Base-by-base conservation (phyloP, 768 basidiomycete species). In the Phlegmacium glaucopus region DNA sequence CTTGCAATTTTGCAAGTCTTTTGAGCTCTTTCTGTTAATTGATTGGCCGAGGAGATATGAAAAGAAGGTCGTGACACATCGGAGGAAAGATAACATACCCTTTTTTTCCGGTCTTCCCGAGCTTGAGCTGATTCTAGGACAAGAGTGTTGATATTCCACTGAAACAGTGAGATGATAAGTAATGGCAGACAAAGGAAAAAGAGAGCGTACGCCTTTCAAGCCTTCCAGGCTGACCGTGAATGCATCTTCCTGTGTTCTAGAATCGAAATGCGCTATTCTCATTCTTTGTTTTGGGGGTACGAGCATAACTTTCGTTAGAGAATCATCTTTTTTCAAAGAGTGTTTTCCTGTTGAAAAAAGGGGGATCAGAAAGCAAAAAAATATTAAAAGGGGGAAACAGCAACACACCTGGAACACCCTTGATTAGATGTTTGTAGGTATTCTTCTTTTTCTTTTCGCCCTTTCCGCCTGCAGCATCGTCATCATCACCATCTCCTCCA, bases 261-360 rank as follows among this genome's bases (percentile, higher is more conserved):
- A 57, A 63, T 88, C 87, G 57, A 90, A 87, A 11, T 72, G 76
- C 27, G 61, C 61, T 51, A 90, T 85, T 41, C 69, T 67, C 46
- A 80, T 75, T 49, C 77, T 78, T 57, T 88, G 85, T 62, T 89
- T 89, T 49, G 84, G 81, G 4, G 87, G 87, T 9, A 74, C 71
- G 54, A 78, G 72, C 71, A 90, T 86, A 53, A 80, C 79, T 1
- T 68, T 79, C 32, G 72, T 74, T 42, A 90, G 65, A 63, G 80
- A 87, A 49, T 85, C 81, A 56, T 90, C 87, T 62, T 85, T 90
- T 71, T 87, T 88, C 74, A 79, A 73, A 25, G 87, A 85, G 53
- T 90, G 87, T 63, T 89, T 90, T 49, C 87, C 84, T 85, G 54
- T 15, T 22, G 37, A 11, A 16, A 48, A 42, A 42, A 28, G 17